Evolutionary conservation across 1,284 basidiomycete species (phyloP), one percentile per base, ranked within the genome.

Genomic region (Cutaneotrichosporon cutaneum): DNA sequence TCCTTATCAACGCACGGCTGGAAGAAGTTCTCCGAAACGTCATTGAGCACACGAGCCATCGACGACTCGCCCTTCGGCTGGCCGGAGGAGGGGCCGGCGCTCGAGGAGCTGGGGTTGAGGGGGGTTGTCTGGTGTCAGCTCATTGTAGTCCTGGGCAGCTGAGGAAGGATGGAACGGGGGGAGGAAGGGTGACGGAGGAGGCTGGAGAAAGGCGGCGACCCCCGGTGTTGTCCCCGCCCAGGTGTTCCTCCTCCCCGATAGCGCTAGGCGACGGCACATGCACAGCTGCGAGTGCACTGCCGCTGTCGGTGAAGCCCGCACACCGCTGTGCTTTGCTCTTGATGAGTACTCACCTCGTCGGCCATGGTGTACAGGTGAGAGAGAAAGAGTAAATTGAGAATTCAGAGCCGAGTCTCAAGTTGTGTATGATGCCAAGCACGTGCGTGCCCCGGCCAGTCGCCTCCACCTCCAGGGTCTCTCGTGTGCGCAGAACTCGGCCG

Each of bases 1-100:
- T n/a, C n/a, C n/a, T n/a, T n/a, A n/a, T 27, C 14, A 6, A 68
- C 73, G 64, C 52, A 75, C 74, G 77, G 77, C 56, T 78, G 76
- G 56, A 68, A 77, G 66, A 78, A 77, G 35, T 67, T 59, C 51
- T 77, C 73, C 14, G 73, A 60, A 44, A 74, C 68, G 35, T 72
- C 69, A 54, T 71, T 66, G 47, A 67, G 48, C 4, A 66, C 61
- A 26, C 61, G 61, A 33, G 53, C 44, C 54, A 59, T 58, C 4
- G 65, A 61, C 58, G 62, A 58, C 57, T 63, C 56, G 51, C 45
- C 58, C 32, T 48, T 52, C 32, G 30, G 22, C 47, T 48, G 33
- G 21, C 42, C 39, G 21, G 56, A 13, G 32, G n/a, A 14, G 11
- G 26, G n/a, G 27, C 26, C 48, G 11, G 24, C 39, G 45, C 22